Percentiles rank a stretch among this genome's conserved stretches.
Evolutionary conservation across 331 rosid species (phyloP).

Genomic region (Ulmus americana): DNA sequence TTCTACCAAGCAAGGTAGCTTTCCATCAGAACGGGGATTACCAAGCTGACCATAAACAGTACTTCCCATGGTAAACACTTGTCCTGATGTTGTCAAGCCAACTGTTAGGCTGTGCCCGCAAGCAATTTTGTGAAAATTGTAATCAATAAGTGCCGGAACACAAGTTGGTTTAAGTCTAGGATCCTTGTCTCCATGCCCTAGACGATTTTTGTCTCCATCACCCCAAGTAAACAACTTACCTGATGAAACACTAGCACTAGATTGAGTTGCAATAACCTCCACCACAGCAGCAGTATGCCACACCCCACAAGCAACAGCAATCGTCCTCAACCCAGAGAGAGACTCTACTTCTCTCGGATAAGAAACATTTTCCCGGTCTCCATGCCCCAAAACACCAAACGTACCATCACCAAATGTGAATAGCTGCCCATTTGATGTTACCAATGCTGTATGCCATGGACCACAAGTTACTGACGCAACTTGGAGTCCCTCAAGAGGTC

Average conservation of each 20-base stretch:
- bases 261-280: conserved; percentile 84
- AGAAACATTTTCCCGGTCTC: conserved; percentile 65
- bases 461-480: conserved; percentile 87
- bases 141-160: conserved; percentile 75
- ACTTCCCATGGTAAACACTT: conserved; percentile 86
- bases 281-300: conserved; percentile 99
- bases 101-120: conserved; percentile 91
- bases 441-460: conserved; percentile 96
- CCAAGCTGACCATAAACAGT: conserved; percentile 99
- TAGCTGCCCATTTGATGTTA: conserved; percentile 76
- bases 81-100: conserved; percentile 81
- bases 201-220: conserved; percentile 95
- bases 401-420: conserved; percentile 98
- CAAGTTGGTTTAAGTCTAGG: conserved; percentile 89
- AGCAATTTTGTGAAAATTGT: conserved; percentile 84
- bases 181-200: conserved; percentile 97
- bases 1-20: conserved; percentile 77
- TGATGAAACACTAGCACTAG: conserved; percentile 63
- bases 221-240: conserved; percentile 97
- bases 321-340: conserved; percentile 72
- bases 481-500: conserved; percentile 88
- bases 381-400: conserved; percentile 92
- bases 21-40: conserved; percentile 81
- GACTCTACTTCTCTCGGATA: conserved; percentile 91
- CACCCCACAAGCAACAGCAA: conserved; percentile 97